A percentile compares a stretch with the other conserved stretches of the same genome.
These are phyloP conservation scores for Pontederia crassipes DNA, from an alignment of 176 grass and related monocot species.

Conservation along the genomic window DNA sequence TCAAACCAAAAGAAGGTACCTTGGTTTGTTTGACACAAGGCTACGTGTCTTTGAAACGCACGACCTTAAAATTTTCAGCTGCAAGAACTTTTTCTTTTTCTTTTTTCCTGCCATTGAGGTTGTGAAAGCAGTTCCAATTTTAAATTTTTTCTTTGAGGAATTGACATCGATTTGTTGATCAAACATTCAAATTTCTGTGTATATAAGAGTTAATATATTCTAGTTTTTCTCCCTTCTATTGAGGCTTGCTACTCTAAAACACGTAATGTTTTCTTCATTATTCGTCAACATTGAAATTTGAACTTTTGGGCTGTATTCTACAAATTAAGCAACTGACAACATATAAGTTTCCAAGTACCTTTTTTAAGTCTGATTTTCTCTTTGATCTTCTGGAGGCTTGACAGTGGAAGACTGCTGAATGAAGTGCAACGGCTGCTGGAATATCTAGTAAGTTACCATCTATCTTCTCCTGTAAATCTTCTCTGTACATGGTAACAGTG, in stretches of 20 bases:
- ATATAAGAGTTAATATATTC: too few species aligned
- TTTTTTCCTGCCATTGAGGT: background rate
- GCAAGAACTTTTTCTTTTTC: constrained; percentile 7
- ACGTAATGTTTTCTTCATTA: background rate
- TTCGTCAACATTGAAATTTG: background rate
- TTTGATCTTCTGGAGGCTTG: constrained; percentile 56
- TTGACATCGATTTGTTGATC: too few species aligned
- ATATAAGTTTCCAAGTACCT: background rate
- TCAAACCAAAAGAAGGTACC: constrained; percentile 89
- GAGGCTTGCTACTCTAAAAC: too few species aligned
- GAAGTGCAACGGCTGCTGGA: constrained; percentile 25
- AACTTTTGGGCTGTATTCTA: background rate
- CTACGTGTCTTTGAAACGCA: constrained; percentile 36
- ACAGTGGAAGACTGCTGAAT: constrained; percentile 52
- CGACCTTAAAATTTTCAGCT: constrained; percentile 15
- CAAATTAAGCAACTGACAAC: background rate
- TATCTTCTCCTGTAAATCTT: background rate
- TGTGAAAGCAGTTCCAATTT: too few species aligned
- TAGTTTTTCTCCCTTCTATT: too few species aligned
- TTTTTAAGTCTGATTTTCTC: constrained; percentile 36
- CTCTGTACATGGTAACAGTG: background rate
- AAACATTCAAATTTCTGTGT: too few species aligned
- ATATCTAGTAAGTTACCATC: constrained; percentile 50
- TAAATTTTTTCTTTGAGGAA: too few species aligned
- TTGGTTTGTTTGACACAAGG: constrained; percentile 80